A percentile compares a stretch with the other conserved stretches of the same genome.
phyloP scores from a whole-genome alignment of 192 early-diverging fungal genomes.

The Coemansia sp. region DNA sequence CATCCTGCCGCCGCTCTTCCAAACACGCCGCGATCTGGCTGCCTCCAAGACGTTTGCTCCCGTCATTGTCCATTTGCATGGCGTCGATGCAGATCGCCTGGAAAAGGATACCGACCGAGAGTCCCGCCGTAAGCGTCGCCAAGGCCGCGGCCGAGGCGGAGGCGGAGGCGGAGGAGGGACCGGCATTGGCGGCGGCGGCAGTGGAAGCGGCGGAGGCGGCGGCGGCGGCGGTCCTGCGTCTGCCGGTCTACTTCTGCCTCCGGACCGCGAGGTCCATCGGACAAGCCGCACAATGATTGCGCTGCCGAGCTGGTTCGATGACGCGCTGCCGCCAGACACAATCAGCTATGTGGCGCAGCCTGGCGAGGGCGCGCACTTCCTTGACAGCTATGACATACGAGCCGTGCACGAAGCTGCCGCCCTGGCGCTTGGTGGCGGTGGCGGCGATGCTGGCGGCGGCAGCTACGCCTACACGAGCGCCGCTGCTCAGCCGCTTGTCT shows the following conservation, averaged over 20 bases:
- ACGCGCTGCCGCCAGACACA: conserved; percentile 50
- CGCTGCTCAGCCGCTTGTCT: not conserved
- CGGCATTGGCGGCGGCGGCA: conserved; percentile 3
- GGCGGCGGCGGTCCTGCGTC: not conserved
- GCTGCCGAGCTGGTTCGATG: conserved; percentile 48
- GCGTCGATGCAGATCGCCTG: conserved; percentile 76
- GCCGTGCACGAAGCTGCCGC: conserved; percentile 33
- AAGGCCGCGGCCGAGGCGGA: conserved; percentile 66
- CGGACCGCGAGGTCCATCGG: conserved; percentile 43
- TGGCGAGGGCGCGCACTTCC: conserved; percentile 51
- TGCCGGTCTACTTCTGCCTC: not conserved
- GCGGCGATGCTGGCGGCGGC: not conserved
- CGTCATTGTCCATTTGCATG: conserved; percentile 64
- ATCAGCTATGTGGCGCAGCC: conserved; percentile 47
- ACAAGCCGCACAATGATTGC: conserved; percentile 50
- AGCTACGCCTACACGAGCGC: not conserved
- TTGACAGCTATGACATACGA: conserved; percentile 45
- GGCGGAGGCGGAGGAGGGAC: not conserved
- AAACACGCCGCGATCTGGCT: conserved; percentile 52
- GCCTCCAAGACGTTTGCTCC: conserved; percentile 64
- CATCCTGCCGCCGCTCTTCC: conserved; percentile 68
- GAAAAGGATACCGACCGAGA: conserved; percentile 86
- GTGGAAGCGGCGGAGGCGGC: not conserved
- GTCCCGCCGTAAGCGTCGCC: conserved; percentile 80
- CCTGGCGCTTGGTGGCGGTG: conserved; percentile 13